Percentiles rank a stretch among this genome's conserved stretches.
phyloP scores from a whole-genome alignment of 768 basidiomycete genomes.

The Kwoniella europaea region DNA sequence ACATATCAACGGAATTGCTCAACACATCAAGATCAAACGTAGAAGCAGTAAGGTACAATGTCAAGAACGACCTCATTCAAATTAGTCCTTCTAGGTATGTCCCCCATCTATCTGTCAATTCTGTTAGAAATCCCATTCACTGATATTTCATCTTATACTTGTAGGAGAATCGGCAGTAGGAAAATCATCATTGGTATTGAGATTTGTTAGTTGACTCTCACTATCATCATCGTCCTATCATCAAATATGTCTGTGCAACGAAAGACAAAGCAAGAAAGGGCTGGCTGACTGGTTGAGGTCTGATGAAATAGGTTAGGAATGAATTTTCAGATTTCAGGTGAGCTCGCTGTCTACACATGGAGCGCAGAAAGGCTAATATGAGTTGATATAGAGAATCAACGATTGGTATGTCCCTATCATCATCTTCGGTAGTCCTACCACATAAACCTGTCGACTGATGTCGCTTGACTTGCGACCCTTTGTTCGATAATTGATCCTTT shows the following conservation, averaged over 20 bases:
- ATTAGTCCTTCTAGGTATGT: conserved; percentile 88
- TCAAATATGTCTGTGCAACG: not conserved
- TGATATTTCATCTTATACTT: not conserved
- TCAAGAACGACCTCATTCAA: conserved; percentile 72
- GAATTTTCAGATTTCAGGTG: conserved; percentile 59
- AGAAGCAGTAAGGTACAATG: conserved; percentile 64
- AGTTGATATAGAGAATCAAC: conserved; percentile 52
- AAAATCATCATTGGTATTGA: conserved; percentile 86
- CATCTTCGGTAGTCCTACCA: not conserved
- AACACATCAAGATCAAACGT: not conserved
- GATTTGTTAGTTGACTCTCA: conserved; percentile 71
- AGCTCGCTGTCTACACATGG: conserved; percentile 10
- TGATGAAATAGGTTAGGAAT: conserved; percentile 54
- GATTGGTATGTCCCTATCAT: conserved; percentile 38
- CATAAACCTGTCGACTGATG: not conserved
- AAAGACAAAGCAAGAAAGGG: not conserved
- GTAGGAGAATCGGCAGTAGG: conserved; percentile 96
- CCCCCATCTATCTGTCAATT: not conserved
- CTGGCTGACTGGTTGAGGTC: conserved; percentile 9
- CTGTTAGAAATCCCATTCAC: not conserved
- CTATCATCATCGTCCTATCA: not conserved
- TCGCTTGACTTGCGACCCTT: conserved; percentile 29
- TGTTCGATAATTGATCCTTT: conserved; percentile 27
- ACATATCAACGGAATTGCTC: not conserved
- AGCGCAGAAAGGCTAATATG: not conserved